These are phyloP conservation scores for Diaporthe destruens DNA, from an alignment of 2,329 filamentous ascomycete genomes.

Conservation along the genomic window DNA sequence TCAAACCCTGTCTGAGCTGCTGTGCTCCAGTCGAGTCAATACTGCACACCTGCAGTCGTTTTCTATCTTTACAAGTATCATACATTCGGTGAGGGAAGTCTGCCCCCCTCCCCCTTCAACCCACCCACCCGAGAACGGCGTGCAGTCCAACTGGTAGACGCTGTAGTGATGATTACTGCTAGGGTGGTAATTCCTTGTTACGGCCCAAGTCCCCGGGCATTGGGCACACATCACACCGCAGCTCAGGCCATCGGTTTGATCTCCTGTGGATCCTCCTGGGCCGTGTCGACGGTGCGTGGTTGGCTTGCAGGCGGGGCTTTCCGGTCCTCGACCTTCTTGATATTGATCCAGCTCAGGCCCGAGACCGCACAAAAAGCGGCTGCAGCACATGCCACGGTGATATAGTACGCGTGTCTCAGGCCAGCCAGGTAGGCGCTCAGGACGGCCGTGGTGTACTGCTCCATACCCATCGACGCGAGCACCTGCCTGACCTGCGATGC, in stretches of 20 bases:
- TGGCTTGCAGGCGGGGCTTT: constrained; percentile 29
- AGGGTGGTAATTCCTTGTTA: no score
- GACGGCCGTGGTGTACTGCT: constrained; percentile 58
- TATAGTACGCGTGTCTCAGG: constrained; percentile 64
- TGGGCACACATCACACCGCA: neutral
- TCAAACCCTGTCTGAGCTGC: neutral
- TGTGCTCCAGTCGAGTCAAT: neutral
- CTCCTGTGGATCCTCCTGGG: neutral
- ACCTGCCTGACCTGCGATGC: constrained; percentile 60
- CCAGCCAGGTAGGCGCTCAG: constrained; percentile 63
- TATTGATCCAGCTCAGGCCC: constrained; percentile 65
- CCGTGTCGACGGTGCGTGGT: constrained; percentile 10
- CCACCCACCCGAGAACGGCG: no score
- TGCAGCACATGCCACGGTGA: constrained; percentile 61
- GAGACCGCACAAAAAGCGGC: constrained; percentile 59
- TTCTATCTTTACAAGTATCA: neutral
- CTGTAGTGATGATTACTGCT: no score
- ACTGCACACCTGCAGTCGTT: no score
- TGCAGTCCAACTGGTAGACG: neutral
- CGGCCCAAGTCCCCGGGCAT: neutral
- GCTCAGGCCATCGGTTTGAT: neutral
- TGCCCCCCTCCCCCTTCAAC: no score
- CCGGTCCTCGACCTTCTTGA: constrained; percentile 56
- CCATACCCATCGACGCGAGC: constrained; percentile 55
- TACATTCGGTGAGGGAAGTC: neutral